Evolutionary conservation across 1,284 basidiomycete species (phyloP).

Genomic region (Coniferiporia sulphurascens): DNA sequence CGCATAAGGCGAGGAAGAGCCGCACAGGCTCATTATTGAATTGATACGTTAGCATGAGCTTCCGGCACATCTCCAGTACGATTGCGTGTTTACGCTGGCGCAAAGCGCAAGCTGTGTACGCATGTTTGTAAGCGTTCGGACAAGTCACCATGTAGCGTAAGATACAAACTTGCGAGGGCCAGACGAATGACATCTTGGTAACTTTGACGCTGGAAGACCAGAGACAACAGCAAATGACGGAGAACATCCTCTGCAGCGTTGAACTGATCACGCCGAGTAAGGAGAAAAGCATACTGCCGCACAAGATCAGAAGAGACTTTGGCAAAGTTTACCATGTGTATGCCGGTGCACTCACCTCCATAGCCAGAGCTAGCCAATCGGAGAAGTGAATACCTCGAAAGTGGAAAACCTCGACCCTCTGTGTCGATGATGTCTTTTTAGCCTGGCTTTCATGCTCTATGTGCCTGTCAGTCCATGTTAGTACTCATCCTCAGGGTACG

Average conservation of each 20-base stretch:
- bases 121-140: background rate
- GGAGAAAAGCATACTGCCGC: constrained; percentile 75
- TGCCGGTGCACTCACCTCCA: constrained; percentile 54
- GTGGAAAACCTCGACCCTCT: constrained; percentile 40
- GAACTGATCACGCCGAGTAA: constrained; percentile 63
- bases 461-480: background rate
- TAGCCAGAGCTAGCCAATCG: constrained; percentile 81
- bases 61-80: constrained; percentile 70
- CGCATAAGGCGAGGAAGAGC: constrained; percentile 65
- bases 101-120: constrained; percentile 62
- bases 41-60: constrained; percentile 63
- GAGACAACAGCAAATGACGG: constrained; percentile 73
- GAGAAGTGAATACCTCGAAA: constrained; percentile 85
- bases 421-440: constrained; percentile 27
- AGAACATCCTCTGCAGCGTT: constrained; percentile 76
- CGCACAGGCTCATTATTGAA: constrained; percentile 82
- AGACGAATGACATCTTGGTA: constrained; percentile 69
- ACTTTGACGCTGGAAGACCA: constrained; percentile 63
- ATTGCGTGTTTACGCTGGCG: constrained; percentile 48
- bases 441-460: constrained; percentile 31
- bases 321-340: constrained; percentile 19
- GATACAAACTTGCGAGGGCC: constrained; percentile 62
- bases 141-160: background rate
- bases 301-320: background rate
- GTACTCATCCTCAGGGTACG: background rate